These are phyloP conservation scores for Wickerhamiella kazuoi DNA, from an alignment of 805 yeast species.

Conservation along the genomic window DNA sequence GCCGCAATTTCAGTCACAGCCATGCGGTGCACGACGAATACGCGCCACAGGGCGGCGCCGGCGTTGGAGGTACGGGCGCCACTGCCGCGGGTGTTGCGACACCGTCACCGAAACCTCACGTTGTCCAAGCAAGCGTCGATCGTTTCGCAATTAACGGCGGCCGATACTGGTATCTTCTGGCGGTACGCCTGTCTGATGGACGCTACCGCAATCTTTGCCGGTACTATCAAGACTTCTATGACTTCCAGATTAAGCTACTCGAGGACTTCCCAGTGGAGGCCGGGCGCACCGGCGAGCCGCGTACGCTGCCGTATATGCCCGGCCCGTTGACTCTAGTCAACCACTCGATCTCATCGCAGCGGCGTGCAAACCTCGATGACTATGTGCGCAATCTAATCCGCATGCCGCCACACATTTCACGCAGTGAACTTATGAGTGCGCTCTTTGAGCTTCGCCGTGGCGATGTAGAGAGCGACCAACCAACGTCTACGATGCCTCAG, in stretches of 20 bases:
- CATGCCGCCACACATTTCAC: constrained; percentile 62
- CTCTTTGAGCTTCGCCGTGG: constrained; percentile 54
- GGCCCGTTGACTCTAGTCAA: constrained; percentile 89
- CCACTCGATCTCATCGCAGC: constrained; percentile 44
- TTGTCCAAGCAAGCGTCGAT: constrained; percentile 57
- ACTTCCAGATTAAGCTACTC: constrained; percentile 67
- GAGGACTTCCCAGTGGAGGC: constrained; percentile 85
- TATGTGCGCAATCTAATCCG: constrained; percentile 43
- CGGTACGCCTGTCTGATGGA: constrained; percentile 53
- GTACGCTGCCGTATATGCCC: constrained; percentile 85
- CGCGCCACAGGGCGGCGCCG: neutral
- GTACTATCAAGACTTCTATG: constrained; percentile 89
- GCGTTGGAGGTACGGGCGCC: neutral
- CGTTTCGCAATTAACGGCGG: constrained; percentile 67
- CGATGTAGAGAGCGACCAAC: constrained; percentile 33
- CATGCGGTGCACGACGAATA: neutral
- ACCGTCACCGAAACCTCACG: constrained; percentile 12
- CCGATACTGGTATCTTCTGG: constrained; percentile 71
- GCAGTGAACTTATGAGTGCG: constrained; percentile 45
- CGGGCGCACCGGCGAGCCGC: constrained; percentile 59
- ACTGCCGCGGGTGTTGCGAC: neutral
- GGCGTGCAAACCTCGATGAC: constrained; percentile 37
- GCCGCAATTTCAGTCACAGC: neutral
- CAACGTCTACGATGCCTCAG: constrained; percentile 19
- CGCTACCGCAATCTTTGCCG: constrained; percentile 56